Percentiles rank a stretch among this genome's conserved stretches.
Evolutionary conservation across 1,284 basidiomycete genomes (phyloP).

Genomic region (Cryptococcus sp.): DNA sequence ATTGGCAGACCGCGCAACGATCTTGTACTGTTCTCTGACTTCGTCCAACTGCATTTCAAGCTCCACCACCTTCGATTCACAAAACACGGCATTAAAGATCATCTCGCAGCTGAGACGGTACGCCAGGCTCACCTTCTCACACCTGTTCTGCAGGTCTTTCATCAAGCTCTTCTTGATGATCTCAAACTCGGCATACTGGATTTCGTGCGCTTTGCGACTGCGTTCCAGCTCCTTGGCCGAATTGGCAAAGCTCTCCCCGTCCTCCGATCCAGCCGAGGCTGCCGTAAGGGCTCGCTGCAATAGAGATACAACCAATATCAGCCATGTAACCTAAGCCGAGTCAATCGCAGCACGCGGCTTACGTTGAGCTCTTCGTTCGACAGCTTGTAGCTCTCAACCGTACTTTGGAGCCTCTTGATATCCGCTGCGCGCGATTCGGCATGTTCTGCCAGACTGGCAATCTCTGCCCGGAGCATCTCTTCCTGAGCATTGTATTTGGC

Average conservation of each 20-base stretch:
- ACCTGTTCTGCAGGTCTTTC: constrained; percentile 98
- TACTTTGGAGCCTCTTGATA: constrained; percentile 77
- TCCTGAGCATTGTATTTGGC: constrained; percentile 89
- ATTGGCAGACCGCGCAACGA: constrained; percentile 96
- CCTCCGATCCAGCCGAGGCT: constrained; percentile 93
- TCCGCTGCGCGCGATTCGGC: constrained; percentile 85
- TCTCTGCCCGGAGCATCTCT: constrained; percentile 83
- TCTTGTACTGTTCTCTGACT: constrained; percentile 98
- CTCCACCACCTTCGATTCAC: constrained; percentile 79
- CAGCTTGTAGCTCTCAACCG: constrained; percentile 90
- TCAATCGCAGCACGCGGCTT: constrained; percentile 30
- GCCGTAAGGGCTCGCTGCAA: constrained; percentile 89
- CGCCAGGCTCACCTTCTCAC: constrained; percentile 80
- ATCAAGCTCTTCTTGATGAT: constrained; percentile 98
- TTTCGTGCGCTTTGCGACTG: constrained; percentile 93
- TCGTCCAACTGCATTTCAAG: constrained; percentile 99
- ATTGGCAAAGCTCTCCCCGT: constrained; percentile 93
- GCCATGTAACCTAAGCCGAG: constrained; percentile 1
- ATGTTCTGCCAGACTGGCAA: constrained; percentile 86
- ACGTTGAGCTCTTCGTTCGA: constrained; percentile 99
- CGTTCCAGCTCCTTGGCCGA: constrained; percentile 96
- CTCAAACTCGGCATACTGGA: constrained; percentile 97
- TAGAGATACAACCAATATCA: constrained; percentile 36
- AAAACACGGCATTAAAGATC: background rate
- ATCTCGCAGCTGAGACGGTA: constrained; percentile 1